Evolutionary conservation across 768 basidiomycete species (phyloP).

Genomic region (Macrocybe gigantea): DNA sequence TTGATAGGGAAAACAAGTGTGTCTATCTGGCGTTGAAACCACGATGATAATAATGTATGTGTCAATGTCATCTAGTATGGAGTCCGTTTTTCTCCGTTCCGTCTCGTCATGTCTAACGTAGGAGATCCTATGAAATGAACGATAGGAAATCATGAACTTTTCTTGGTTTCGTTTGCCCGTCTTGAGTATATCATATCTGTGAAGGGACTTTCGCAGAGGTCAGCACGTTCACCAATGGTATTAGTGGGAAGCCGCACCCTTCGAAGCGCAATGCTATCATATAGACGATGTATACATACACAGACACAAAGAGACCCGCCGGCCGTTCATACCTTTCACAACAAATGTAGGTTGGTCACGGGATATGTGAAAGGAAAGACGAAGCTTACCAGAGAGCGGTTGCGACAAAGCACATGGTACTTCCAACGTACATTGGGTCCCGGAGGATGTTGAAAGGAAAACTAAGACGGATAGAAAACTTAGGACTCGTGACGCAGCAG

Average conservation of each 20-base stretch:
- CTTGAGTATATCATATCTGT: slow-evolving; percentile 78
- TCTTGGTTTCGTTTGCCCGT: slow-evolving; percentile 28
- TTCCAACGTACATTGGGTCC: slow-evolving; percentile 97
- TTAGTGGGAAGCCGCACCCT: slow-evolving; percentile 52
- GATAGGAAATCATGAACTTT: too few relatives aligned
- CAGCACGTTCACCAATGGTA: not conserved
- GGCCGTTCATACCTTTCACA: slow-evolving; percentile 73
- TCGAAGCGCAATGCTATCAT: slow-evolving; percentile 81
- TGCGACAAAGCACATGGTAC: slow-evolving; percentile 84
- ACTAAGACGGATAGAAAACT: slow-evolving; percentile 16
- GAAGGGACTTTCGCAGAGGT: slow-evolving; percentile 46
- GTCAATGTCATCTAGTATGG: too few relatives aligned
- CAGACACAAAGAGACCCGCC: slow-evolving; percentile 73
- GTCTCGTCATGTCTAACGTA: too few relatives aligned
- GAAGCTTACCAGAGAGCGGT: slow-evolving; percentile 75
- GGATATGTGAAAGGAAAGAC: not conserved
- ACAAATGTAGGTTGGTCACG: not conserved
- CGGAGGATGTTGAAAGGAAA: slow-evolving; percentile 94
- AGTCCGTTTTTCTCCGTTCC: too few relatives aligned
- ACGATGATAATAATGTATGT: not conserved
- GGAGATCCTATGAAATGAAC: too few relatives aligned
- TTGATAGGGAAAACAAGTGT: slow-evolving; percentile 1
- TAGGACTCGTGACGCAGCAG: not conserved
- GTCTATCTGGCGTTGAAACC: slow-evolving; percentile 19
- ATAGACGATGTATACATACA: slow-evolving; percentile 83